Evolutionary conservation across 2,329 filamentous ascomycete species (phyloP), one percentile per base, ranked within the genome.

Genomic region (Aspergillus pseudoglaucus): DNA sequence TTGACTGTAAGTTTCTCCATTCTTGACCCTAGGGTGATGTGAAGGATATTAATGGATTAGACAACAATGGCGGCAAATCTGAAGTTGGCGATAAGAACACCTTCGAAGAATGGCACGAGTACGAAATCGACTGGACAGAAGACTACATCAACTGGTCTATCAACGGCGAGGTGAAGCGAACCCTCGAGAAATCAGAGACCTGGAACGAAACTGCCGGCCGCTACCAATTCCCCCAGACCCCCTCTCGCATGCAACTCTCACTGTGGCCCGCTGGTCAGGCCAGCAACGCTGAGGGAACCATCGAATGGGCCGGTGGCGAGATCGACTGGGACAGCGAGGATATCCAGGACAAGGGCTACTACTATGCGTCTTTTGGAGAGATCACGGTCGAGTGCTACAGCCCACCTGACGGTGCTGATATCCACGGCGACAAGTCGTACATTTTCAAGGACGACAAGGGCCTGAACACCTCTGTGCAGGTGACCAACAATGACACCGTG

Each of bases 51-150:
- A 12, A 7, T 42, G 1, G 32, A 25, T 33, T n/a, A 93, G 88
- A 95, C 64, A 74, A 80, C 55, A 88, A 96, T 65, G 84, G 82
- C 8, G 75, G 69, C 47, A 91, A 95, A 66, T 81, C 90, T 42
- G 79, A 79, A 17, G 55, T 65, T 15, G 42, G 53, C 2, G 70
- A 77, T 25, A 79, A 94, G 69, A 39, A 39, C 37, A 90, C 88
- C 3, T 90, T 86, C 65, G 67, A 77, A 47, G 82, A 90, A 59
- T 88, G 78, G 67, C 93, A 98, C 75, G 85, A 85, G 35, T 98
- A 97, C 72, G 88, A 91, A 66, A 86, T 98, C 62, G 83, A 89
- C 67, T 98, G 93, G 93, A 86, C 84, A 2, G 88, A 89, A 10
- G 91, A 97, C 55, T 71, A 79, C 54, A 84, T 97, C 56, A 85